Evolutionary conservation across 139 green algal genomes (phyloP).

Genomic region (Chlamydomonas eustigma): DNA sequence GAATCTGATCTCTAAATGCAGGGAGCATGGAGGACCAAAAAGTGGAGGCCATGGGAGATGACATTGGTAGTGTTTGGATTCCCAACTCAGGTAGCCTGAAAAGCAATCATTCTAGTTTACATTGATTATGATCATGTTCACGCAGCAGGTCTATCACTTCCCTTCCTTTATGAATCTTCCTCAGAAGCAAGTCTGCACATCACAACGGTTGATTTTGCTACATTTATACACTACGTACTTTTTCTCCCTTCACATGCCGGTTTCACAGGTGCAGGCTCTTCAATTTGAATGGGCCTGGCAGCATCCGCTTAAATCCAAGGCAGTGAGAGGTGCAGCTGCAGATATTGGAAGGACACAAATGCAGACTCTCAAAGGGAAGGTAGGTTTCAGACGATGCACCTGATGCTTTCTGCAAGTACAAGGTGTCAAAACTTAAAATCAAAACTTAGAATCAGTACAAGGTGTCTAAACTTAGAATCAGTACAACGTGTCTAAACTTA

Average conservation of each 20-base stretch:
- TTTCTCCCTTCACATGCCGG: no score
- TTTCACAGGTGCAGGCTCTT: slow-evolving; percentile 67
- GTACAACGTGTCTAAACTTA: background rate
- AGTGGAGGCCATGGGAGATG: slow-evolving; percentile 87
- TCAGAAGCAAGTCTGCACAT: no score
- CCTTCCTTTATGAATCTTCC: no score
- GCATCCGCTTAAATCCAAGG: slow-evolving; percentile 67
- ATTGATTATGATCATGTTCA: no score
- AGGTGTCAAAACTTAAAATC: no score
- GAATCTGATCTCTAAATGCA: background rate
- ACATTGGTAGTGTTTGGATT: slow-evolving; percentile 88
- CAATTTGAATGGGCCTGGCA: slow-evolving; percentile 98
- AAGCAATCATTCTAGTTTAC: no score
- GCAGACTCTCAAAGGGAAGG: slow-evolving; percentile 67
- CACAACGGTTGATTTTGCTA: no score
- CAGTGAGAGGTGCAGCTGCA: slow-evolving; percentile 34
- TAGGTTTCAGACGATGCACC: no score
- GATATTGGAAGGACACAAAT: slow-evolving; percentile 35
- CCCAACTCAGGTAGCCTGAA: slow-evolving; percentile 66
- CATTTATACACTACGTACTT: no score
- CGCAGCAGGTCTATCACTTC: no score
- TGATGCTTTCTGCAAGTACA: no score
- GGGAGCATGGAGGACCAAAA: slow-evolving; percentile 54
- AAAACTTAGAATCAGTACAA: no score
- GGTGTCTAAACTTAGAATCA: background rate